phyloP scores from a whole-genome alignment of 306 rosid species.

The Prunus armeniaca region DNA sequence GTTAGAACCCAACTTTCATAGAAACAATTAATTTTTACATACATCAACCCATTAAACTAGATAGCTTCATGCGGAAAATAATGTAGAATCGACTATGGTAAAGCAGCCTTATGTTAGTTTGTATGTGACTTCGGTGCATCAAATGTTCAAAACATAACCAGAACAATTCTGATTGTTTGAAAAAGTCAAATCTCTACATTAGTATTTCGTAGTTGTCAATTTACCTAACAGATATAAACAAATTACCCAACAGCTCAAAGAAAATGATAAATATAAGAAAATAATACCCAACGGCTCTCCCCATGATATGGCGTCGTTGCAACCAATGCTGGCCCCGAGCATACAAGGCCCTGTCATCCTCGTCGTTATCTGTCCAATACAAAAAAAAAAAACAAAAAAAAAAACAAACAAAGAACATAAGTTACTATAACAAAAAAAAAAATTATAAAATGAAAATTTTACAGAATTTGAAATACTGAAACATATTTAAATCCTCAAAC shows the following conservation, averaged over 20 bases:
- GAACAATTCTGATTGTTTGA: too few species aligned
- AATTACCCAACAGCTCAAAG: not conserved
- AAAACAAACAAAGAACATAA: too few species aligned
- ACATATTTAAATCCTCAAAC: not conserved
- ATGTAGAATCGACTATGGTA: not conserved
- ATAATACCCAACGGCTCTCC: conserved; percentile 70
- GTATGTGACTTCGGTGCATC: not conserved
- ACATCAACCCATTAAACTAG: not conserved
- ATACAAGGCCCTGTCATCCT: conserved; percentile 60
- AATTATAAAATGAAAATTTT: too few species aligned
- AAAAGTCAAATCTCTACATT: not conserved
- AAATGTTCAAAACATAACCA: not conserved
- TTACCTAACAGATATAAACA: not conserved
- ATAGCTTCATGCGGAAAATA: not conserved
- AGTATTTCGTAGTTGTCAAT: not conserved
- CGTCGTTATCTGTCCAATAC: too few species aligned
- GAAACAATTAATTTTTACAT: not conserved
- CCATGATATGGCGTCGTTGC: conserved; percentile 62
- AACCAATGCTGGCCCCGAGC: conserved; percentile 65
- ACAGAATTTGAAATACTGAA: not conserved
- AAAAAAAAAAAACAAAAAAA: too few species aligned
- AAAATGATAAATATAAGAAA: not conserved
- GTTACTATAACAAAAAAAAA: too few species aligned
- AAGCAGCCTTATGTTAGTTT: not conserved
- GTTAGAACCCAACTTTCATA: not conserved